Evolutionary conservation across 129 eudicot genomes (phyloP).

Genomic region (Helichrysum umbraculigerum): DNA sequence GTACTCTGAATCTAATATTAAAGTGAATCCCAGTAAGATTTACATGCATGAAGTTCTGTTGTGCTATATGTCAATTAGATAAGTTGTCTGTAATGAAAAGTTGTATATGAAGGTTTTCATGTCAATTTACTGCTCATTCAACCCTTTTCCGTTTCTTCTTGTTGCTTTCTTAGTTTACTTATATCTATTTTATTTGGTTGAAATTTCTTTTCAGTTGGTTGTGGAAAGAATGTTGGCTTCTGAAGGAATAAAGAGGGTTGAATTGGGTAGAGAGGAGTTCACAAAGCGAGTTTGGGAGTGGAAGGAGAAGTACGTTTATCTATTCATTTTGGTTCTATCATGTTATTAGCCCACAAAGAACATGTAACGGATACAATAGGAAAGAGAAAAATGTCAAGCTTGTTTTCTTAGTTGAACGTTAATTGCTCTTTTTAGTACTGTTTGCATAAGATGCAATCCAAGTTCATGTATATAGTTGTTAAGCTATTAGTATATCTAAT

Average conservation of each 20-base stretch:
- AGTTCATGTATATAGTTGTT: neutral
- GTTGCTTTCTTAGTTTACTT: constrained; percentile 9
- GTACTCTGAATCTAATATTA: too few relatives aligned
- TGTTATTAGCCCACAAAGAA: constrained; percentile 2
- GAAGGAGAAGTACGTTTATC: constrained; percentile 78
- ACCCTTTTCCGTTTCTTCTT: neutral
- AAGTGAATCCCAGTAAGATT: too few relatives aligned
- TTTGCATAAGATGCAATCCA: constrained; percentile 8
- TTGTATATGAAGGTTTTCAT: neutral
- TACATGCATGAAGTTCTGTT: constrained; percentile 1
- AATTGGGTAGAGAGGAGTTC: constrained; percentile 93
- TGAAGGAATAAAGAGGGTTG: constrained; percentile 91
- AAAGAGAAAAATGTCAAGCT: neutral
- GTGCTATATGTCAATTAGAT: neutral
- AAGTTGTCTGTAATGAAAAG: neutral
- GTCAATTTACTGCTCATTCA: neutral
- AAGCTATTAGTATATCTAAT: neutral
- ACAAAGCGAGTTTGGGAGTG: constrained; percentile 95
- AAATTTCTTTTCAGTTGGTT: constrained; percentile 65
- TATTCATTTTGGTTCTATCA: constrained; percentile 3
- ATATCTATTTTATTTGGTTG: neutral
- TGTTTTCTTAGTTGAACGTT: neutral
- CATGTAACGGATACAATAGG: neutral
- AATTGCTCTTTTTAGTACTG: neutral
- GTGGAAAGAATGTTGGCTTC: constrained; percentile 94